Percentiles rank a stretch among this genome's conserved stretches.
These are phyloP conservation scores for Musa beccarii DNA, from an alignment of 176 grass and related monocot species.

Conservation along the genomic window DNA sequence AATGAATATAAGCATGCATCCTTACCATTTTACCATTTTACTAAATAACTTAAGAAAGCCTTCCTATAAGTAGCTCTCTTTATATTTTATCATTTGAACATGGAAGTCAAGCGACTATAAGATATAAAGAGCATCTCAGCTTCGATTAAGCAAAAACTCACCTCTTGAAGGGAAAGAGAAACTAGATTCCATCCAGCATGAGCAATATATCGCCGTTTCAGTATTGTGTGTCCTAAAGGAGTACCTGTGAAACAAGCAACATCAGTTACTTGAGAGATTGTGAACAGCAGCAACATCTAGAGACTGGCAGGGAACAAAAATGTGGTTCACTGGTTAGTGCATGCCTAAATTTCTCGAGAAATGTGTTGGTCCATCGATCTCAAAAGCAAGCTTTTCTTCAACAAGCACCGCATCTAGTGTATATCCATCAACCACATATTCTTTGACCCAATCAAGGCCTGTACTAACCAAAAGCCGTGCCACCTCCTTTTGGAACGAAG, in stretches of 20 bases:
- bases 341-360: constrained; percentile 88
- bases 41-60: background rate
- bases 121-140: background rate
- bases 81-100: background rate
- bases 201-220: constrained; percentile 67
- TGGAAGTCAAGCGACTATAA: background rate
- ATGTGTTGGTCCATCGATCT: constrained; percentile 86
- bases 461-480: constrained; percentile 62
- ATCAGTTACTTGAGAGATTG: background rate
- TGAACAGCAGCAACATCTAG: background rate
- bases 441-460: constrained; percentile 70
- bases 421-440: constrained; percentile 68
- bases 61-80: background rate
- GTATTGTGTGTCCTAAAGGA: constrained; percentile 72
- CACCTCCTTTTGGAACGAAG: constrained; percentile 88
- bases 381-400: constrained; percentile 76
- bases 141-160: constrained; percentile 13
- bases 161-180: constrained; percentile 82
- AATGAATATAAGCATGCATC: background rate
- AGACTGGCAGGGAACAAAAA: background rate
- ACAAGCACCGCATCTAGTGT: constrained; percentile 77
- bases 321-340: background rate
- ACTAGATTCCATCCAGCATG: constrained; percentile 77
- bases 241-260: constrained; percentile 40
- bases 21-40: background rate